These are phyloP conservation scores for Coffea eugenioides DNA, from an alignment of 257 asterid species.

Conservation along the genomic window DNA sequence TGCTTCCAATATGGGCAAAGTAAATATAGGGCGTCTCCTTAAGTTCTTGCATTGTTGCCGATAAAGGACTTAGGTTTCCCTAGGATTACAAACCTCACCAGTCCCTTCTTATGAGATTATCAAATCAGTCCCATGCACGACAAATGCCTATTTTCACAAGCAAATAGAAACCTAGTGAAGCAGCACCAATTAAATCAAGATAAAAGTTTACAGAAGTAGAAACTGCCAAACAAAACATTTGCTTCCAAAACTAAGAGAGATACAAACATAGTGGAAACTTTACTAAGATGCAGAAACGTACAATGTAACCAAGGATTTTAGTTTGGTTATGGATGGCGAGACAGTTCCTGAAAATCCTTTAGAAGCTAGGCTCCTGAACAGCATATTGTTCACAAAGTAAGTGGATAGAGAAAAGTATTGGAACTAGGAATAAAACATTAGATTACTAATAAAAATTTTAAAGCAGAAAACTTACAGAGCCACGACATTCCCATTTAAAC, in stretches of 20 bases:
- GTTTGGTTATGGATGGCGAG: constrained; percentile 62
- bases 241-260: neutral
- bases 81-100: neutral
- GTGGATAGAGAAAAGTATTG: neutral
- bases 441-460: neutral
- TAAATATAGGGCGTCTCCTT: neutral
- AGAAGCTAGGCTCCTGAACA: constrained; percentile 69
- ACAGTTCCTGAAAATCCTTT: constrained; percentile 81
- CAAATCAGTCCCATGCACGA: neutral
- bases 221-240: neutral
- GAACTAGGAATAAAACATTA: neutral
- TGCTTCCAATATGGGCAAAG: neutral
- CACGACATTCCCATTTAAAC: constrained; percentile 61
- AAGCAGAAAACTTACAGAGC: constrained; percentile 49
- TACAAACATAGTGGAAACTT: neutral
- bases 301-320: constrained; percentile 65
- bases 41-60: too few species aligned
- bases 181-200: neutral
- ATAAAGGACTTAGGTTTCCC: neutral
- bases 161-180: neutral
- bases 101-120: neutral
- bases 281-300: constrained; percentile 28
- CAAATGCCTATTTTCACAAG: neutral
- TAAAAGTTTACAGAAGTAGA: neutral
- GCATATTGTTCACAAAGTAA: constrained; percentile 1